Conservation (phyloP, 345 rosid species). For the Salix arbutifolia region DNA sequence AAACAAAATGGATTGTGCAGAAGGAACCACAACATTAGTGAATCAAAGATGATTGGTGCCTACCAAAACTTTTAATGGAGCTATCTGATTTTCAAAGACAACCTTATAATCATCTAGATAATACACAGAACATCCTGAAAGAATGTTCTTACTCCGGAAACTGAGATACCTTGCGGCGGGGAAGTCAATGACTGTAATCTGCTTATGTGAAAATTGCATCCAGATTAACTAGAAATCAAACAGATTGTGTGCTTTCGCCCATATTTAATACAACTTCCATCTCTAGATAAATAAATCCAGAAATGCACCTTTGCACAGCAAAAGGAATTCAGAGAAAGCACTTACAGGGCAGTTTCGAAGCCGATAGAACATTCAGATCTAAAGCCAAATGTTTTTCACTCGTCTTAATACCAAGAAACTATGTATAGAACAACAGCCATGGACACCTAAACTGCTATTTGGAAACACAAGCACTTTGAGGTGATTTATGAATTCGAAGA, state of each 20-base stretch:
- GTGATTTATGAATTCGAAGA: constrained; percentile 32
- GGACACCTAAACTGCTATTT: constrained; percentile 21
- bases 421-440: constrained; percentile 16
- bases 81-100: too few relatives aligned
- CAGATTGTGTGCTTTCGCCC: background rate
- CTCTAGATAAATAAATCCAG: background rate
- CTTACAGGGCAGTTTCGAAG: background rate
- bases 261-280: constrained; percentile 1
- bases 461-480: constrained; percentile 28
- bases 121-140: too few relatives aligned
- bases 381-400: background rate
- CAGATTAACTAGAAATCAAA: background rate
- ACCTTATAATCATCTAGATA: too few relatives aligned
- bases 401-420: constrained; percentile 11
- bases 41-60: too few relatives aligned
- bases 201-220: background rate
- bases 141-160: too few relatives aligned
- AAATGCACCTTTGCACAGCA: background rate
- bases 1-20: too few relatives aligned
- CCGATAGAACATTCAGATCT: background rate
- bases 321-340: constrained; percentile 5
- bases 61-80: too few relatives aligned
- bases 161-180: too few relatives aligned
- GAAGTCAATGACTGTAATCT: too few relatives aligned
- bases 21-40: too few relatives aligned